Evolutionary conservation across 106 monocot genomes (phyloP), one percentile per base, ranked within the genome.

Genomic region (Dendrobium officinale): DNA sequence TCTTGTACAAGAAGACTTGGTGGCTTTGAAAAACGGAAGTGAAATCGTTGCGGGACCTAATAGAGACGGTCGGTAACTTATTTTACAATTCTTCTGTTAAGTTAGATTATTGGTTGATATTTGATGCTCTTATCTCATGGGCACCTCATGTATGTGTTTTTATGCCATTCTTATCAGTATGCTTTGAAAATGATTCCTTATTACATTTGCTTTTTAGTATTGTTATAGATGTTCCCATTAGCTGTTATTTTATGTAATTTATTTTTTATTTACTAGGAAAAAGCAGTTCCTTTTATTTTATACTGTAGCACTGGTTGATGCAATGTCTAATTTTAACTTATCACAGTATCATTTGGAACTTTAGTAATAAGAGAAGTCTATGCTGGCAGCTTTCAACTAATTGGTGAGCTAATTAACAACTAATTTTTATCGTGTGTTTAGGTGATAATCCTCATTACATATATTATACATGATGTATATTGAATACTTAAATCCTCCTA

Each of bases 21-120:
- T 81, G 24, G 81, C 82, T 75, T 91, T 98, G 19, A 83, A 81
- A 78, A 78, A 76, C 77, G 95, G 94, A 78, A 89, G 83, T 82
- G 82, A 94, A 85, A 87, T 98, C 47, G 76, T 92, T 73, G 72
- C 94, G 48, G 92, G 90, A 20, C 86, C 90, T 77, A 42, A 82
- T 78, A 77, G 66, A 74, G 80, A 89, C 79, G 94, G 97, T 91
- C 42, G 82, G 82, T 42, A 55, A 33, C 67, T 24, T 79, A 18
- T 77, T 31, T 17, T 70, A 29, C 4, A 70, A 70, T 61, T 44
- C 29, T 31, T 33, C 76, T 56, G 67, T 22, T 73, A 49, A 43
- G 13, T 13, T 70, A 22, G 0, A 24, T 77, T 33, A 19, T 82
- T 77, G 20, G 58, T 33, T 68, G 70, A 70, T 27, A 37, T 9